Conservation (phyloP, 345 rosid genomes). For the Microthlaspi erraticum region DNA sequence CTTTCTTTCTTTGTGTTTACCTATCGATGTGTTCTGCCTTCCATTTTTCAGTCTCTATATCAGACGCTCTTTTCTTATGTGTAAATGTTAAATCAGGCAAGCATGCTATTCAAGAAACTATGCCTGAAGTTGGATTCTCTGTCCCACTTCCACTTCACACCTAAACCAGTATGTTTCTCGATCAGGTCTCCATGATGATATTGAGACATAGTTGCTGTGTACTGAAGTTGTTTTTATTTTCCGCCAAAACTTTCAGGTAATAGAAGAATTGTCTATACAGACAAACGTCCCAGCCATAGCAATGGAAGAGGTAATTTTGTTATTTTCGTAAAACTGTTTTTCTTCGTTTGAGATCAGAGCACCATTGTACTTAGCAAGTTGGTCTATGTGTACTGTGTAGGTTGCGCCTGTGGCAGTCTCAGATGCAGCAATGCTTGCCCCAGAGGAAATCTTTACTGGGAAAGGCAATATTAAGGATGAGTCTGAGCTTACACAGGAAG, state of each 20-base stretch:
- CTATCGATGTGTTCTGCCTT: conserved; percentile 12
- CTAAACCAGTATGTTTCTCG: conserved; percentile 81
- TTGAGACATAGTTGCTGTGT: conserved; percentile 1
- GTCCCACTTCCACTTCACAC: conserved; percentile 95
- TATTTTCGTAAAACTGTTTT: neutral
- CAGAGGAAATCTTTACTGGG: conserved; percentile 86
- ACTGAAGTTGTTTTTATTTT: neutral
- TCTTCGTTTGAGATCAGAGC: neutral
- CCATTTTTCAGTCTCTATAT: conserved; percentile 8
- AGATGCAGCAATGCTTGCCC: conserved; percentile 98
- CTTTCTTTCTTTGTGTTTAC: neutral
- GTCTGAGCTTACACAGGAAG: conserved; percentile 76
- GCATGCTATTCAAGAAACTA: conserved; percentile 74
- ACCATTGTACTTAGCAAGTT: neutral
- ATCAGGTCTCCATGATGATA: conserved; percentile 23
- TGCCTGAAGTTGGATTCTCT: conserved; percentile 96
- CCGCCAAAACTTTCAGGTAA: conserved; percentile 56
- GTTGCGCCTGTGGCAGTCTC: conserved; percentile 94
- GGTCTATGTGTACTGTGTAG: conserved; percentile 48
- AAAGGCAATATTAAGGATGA: conserved; percentile 89
- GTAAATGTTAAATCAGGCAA: conserved; percentile 57
- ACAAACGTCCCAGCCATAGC: conserved; percentile 93
- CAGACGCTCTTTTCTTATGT: neutral
- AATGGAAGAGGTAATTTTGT: conserved; percentile 84
- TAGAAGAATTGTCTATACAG: conserved; percentile 91